Base-by-base conservation (phyloP, 108 stramenopile species). In the Skeletonema menzelii region DNA sequence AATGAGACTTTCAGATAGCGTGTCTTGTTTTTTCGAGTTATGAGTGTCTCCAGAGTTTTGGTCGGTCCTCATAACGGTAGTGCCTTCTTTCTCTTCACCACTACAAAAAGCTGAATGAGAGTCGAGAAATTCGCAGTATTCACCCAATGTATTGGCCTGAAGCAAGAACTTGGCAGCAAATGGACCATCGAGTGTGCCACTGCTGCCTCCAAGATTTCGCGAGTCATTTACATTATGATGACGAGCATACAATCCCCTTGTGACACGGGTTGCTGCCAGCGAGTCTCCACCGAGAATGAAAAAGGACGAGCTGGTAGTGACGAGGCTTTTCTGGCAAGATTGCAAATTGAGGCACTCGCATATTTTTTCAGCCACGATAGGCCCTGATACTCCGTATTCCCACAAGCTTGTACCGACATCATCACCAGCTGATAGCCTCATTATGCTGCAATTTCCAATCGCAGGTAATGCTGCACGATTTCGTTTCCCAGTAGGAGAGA, bases 241-340 rank as follows among this genome's bases (percentile, higher is more conserved):
- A n/a, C 56, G 61, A 37, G 94, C 91, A 70, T 93, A 91, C 32
- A 92, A 65, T 0, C 90, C 84, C 56, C 94, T 72, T 42, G 73
- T 72, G 37, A 95, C 77, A 0, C 90, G 84, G 5, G 85, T 90
- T 10, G 94, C 94, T 19, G 91, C 87, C 11, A 95, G 75, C 8
- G 90, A 91, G 74, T 95, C 94, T 12, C 94, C 94, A 6, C 94
- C 94, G 3, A 93, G 60, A 70, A 83, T 84, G 34, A 83, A 89
- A 84, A 95, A 91, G 40, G 84, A 85, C 3, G 84, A 76, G 7
- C 44, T 59, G 46, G 75, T 82, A 1, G 89, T 90, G 38, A 95
- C 58, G 56, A 91, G 69, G 17, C 61, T 28, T 73, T 82, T 58
- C 76, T 90, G 90, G 38, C 80, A 79, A 0, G 76, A 69, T 59